Base-by-base conservation (phyloP, 371 early-diverging fungal genomes). In the Lichtheimia ornata region DNA sequence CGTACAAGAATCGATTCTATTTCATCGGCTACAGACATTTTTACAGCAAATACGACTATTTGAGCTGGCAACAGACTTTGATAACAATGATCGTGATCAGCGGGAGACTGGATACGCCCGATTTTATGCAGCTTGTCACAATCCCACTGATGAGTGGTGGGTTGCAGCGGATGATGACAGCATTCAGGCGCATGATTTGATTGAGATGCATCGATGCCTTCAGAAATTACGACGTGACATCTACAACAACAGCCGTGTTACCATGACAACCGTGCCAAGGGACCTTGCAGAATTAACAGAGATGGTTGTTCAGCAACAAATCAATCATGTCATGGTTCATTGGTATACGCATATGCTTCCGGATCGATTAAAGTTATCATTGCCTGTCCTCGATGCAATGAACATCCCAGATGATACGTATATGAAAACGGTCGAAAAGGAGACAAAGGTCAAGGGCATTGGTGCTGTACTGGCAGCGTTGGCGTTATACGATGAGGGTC, bases 271-370 rank as follows among this genome's bases (percentile, higher is more conserved):
- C 15, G 44, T 44, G 27, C 53, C 22, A 35, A n/a, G 47, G 5
- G 53, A 61, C 30, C 49, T 55, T 13, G 47, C 22, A 3, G 53
- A 20, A 40, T 52, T 42, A 12, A 61, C 49, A 5, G 53, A 45
- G 47, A 54, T 13, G 17, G 30, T 47, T 30, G 51, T 54, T 2
- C 57, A 56, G 43, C 57, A 56, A 18, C 62, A 61, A 35, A 44
- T 61, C 7, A 44, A 61, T n/a, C 47, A 49, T 12, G 54, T 50
- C 15, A 40, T 52, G 25, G 55, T 44, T 15, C 55, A 61, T 20
- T 61, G 62, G 62, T 61, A 61, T 3, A 35, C 51, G 5, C 56
- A 55, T 24, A 47, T 27, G 14, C 30, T 61, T 17, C 62, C 62
- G 3, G 44, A 43, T 5, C 27, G 27, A 4, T 41, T 61, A 14